Base-by-base conservation (phyloP, 306 rosid species). In the Alnus glutinosa region DNA sequence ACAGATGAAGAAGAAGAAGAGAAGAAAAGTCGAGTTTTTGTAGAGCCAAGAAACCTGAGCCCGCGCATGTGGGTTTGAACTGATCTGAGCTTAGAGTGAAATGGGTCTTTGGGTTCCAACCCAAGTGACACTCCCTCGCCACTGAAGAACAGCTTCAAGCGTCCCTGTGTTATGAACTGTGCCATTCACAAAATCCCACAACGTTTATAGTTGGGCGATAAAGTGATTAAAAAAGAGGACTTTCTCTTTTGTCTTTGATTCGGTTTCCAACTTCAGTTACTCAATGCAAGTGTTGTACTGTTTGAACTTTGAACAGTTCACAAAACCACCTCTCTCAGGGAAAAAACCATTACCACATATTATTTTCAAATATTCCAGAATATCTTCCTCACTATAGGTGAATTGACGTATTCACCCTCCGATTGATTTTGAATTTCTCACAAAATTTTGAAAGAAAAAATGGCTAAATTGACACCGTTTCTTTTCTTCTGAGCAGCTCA, bases 81-180 rank as follows among this genome's bases (percentile, higher is more conserved):
- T 73, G 90, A 83, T 81, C 87, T 78, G 74, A 82, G 82, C 79
- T 78, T 80, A 68, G 10, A 75, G 62, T 75, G 87, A 83, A 86
- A 87, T 77, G 94, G 94, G 86, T 88, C 92, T 75, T 75, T 92
- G 18, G 85, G 82, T 19, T 92, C 98, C 73, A 88, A 71, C 30
- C 90, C 78, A 63, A 88, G 78, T 23, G 87, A 82, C 32, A 78
- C 85, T 16, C 82, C 91, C n/a, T 88, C 98, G 1, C 92, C 94
- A 84, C 77, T 88, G 74, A 87, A 89, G 68, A 90, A 82, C 3
- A 85, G 67, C 89, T 91, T 91, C 8, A 91, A 82, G 28, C 91
- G 88, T 72, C 90, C 94, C 37, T 86, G 98, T 23, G 91, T 73
- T 3, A 87, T 75, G 82, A 84, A 89, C 83, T 86, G 92, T 6